phyloP scores from a whole-genome alignment of 2,329 filamentous ascomycete genomes.

The Monosporascus sp. region DNA sequence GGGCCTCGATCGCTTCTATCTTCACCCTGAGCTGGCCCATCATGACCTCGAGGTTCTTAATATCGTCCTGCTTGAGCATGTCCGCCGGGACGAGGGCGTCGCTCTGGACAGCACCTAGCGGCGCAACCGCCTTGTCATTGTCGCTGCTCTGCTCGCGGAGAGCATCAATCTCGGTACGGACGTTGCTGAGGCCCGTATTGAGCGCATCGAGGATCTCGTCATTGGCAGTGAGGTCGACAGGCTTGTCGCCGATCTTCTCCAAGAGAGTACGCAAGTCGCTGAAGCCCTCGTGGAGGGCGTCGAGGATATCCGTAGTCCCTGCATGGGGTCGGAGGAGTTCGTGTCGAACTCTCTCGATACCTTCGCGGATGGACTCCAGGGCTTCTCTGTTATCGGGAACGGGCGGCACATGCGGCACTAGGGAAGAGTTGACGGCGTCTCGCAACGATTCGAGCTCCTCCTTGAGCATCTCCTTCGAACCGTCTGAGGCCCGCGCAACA shows the following conservation, averaged over 20 bases:
- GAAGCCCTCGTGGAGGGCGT: slow-evolving; percentile 84
- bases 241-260: slow-evolving; percentile 72
- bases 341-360: slow-evolving; percentile 67
- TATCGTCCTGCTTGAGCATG: slow-evolving; percentile 61
- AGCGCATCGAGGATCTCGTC: slow-evolving; percentile 87
- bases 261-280: slow-evolving; percentile 72
- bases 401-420: slow-evolving; percentile 52
- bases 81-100: slow-evolving; percentile 46
- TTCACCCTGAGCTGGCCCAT: slow-evolving; percentile 80
- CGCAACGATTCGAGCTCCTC: slow-evolving; percentile 78
- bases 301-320: slow-evolving; percentile 82
- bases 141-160: slow-evolving; percentile 53
- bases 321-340: slow-evolving; percentile 65
- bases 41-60: slow-evolving; percentile 80
- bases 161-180: slow-evolving; percentile 73
- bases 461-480: slow-evolving; percentile 65
- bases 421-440: slow-evolving; percentile 66
- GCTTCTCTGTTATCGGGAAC: slow-evolving; percentile 55
- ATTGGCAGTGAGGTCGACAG: slow-evolving; percentile 74
- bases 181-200: slow-evolving; percentile 70
- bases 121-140: slow-evolving; percentile 26
- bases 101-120: slow-evolving; percentile 46
- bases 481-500: slow-evolving; percentile 42
- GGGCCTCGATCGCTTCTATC: slow-evolving; percentile 68
- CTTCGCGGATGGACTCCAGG: slow-evolving; percentile 63